Percentiles rank a stretch among this genome's conserved stretches.
Evolutionary conservation across 108 stramenopile genomes (phyloP).

Genomic region (Nitzschia inconspicua): DNA sequence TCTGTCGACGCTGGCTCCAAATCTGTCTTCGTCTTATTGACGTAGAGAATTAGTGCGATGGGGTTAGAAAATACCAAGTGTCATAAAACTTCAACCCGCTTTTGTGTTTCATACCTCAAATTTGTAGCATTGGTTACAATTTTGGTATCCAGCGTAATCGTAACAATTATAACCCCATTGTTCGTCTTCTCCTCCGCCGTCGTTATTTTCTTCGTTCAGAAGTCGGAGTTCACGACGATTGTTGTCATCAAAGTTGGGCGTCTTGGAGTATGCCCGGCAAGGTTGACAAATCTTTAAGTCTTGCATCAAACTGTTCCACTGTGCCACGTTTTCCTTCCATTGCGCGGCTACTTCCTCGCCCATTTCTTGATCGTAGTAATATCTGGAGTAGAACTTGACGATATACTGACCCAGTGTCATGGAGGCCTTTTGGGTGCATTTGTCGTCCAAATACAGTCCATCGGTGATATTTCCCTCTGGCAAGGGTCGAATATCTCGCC

Average conservation of each 20-base stretch:
- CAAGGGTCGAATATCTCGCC: constrained; percentile 34
- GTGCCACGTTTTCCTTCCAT: not conserved
- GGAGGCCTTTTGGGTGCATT: constrained; percentile 8
- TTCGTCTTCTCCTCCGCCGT: constrained; percentile 6
- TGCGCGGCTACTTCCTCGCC: not conserved
- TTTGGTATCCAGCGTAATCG: constrained; percentile 45
- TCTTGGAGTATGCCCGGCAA: constrained; percentile 28
- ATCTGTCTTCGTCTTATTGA: constrained; percentile 6
- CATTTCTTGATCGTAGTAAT: not conserved
- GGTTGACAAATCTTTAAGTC: constrained; percentile 43
- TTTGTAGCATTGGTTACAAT: constrained; percentile 24
- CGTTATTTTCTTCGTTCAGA: not conserved
- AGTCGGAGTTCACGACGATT: not conserved
- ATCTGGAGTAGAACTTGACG: constrained; percentile 1
- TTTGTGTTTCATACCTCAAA: too few relatives aligned
- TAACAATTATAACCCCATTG: constrained; percentile 24
- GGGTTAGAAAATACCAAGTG: too few relatives aligned
- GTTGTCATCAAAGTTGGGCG: not conserved
- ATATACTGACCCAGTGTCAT: constrained; percentile 15
- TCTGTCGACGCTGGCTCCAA: constrained; percentile 2
- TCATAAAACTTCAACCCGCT: too few relatives aligned
- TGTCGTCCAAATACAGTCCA: constrained; percentile 33
- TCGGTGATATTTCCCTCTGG: constrained; percentile 23
- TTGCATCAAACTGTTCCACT: constrained; percentile 31
- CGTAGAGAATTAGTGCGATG: too few relatives aligned